Conservation (phyloP, 345 rosid genomes). For the Leavenworthia alabamica region DNA sequence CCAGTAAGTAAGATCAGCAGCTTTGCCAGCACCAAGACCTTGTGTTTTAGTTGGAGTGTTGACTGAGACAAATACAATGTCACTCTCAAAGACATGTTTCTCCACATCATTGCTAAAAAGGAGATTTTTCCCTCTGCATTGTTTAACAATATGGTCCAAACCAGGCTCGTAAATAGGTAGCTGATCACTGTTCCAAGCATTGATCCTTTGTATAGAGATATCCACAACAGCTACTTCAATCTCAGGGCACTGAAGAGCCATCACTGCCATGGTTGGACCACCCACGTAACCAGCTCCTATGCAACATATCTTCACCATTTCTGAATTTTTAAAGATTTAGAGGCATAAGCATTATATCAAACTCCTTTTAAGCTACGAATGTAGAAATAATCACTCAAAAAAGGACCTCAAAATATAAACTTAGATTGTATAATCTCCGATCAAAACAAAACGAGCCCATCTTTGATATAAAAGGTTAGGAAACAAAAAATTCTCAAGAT, state of each 20-base stretch:
- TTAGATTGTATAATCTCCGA: not conserved
- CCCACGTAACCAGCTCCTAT: slow-evolving; percentile 74
- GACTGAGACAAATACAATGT: slow-evolving; percentile 67
- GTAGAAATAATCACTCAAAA: not conserved
- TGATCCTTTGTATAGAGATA: slow-evolving; percentile 47
- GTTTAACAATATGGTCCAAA: slow-evolving; percentile 52
- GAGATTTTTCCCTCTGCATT: slow-evolving; percentile 56
- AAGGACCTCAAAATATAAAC: not conserved
- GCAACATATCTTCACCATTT: slow-evolving; percentile 76
- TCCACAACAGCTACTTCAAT: slow-evolving; percentile 63
- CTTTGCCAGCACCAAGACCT: slow-evolving; percentile 76
- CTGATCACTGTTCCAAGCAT: slow-evolving; percentile 61
- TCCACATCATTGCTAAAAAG: slow-evolving; percentile 65
- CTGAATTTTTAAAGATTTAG: not conserved
- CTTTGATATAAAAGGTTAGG: not conserved
- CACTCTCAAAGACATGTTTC: slow-evolving; percentile 54
- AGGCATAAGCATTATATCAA: slow-evolving; percentile 8
- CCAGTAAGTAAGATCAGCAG: slow-evolving; percentile 76
- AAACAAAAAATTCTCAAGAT: not conserved
- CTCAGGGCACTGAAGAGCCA: slow-evolving; percentile 56
- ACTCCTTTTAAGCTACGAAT: slow-evolving; percentile 3
- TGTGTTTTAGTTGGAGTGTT: slow-evolving; percentile 71
- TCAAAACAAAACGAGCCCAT: not conserved
- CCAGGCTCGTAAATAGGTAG: slow-evolving; percentile 78
- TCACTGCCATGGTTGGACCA: slow-evolving; percentile 76